These are phyloP conservation scores for Microascus cirrosus DNA, from an alignment of 2,329 filamentous ascomycete species.

Conservation along the genomic window DNA sequence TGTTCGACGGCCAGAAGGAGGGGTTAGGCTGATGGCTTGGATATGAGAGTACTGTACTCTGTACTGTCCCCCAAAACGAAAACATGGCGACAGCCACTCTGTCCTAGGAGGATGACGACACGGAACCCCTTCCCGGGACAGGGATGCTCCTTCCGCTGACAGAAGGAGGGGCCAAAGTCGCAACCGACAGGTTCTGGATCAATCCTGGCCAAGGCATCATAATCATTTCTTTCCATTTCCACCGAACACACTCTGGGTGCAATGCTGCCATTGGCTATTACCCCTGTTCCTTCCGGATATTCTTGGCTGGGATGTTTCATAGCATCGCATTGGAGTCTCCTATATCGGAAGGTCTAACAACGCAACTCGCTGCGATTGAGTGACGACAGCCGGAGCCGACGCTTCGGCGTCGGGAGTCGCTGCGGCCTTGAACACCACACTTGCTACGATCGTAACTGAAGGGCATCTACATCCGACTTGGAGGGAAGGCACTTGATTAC, in stretches of 20 bases:
- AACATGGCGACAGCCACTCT: not conserved
- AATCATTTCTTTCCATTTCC: not conserved
- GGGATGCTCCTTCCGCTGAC: not conserved
- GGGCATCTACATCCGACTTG: not conserved
- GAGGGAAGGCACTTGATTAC: not conserved
- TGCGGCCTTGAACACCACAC: too few relatives aligned
- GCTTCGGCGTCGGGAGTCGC: not conserved
- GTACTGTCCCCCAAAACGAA: too few relatives aligned
- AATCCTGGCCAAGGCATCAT: not conserved
- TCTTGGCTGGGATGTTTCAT: not conserved
- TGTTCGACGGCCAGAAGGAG: too few relatives aligned
- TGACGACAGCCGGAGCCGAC: not conserved
- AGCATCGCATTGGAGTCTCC: not conserved
- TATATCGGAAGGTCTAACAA: not conserved
- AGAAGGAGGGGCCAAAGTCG: not conserved
- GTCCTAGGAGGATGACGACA: not conserved
- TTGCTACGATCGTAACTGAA: not conserved
- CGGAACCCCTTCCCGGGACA: not conserved
- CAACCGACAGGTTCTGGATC: not conserved
- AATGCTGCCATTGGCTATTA: not conserved
- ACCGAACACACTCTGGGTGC: not conserved
- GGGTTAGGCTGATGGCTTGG: too few relatives aligned
- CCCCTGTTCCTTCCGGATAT: not conserved
- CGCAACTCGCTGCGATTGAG: too few relatives aligned
- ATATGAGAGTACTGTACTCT: not conserved